Conservation (phyloP, 441 rosid species). For the Pelargonium hybrid region DNA sequence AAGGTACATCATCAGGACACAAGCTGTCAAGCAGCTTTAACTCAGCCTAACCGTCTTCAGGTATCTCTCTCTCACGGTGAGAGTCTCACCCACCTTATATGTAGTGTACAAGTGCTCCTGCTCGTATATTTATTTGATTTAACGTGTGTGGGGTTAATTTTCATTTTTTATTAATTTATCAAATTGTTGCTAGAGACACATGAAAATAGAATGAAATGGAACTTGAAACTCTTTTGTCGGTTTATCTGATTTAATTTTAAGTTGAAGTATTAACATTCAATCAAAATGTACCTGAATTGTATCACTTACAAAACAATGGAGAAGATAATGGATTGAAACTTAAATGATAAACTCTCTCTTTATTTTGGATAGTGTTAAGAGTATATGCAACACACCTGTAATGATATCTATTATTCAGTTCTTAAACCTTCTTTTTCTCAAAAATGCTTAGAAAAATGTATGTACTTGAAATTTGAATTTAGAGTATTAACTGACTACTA, state of each 20-base stretch:
- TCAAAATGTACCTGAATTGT: too few relatives aligned
- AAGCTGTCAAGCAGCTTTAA: slow-evolving; percentile 71
- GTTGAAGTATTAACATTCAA: too few relatives aligned
- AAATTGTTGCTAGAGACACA: too few relatives aligned
- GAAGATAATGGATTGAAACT: background rate
- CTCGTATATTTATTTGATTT: too few relatives aligned
- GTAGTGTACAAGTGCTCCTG: too few relatives aligned
- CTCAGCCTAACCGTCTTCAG: slow-evolving; percentile 58
- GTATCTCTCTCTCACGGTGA: slow-evolving; percentile 28
- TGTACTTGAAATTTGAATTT: too few relatives aligned
- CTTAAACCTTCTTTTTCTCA: background rate
- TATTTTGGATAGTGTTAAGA: background rate
- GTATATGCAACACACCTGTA: background rate
- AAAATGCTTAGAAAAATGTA: too few relatives aligned
- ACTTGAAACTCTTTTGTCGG: background rate
- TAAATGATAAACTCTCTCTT: background rate
- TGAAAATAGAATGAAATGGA: background rate
- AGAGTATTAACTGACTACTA: too few relatives aligned
- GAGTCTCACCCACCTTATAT: background rate
- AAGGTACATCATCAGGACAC: slow-evolving; percentile 70
- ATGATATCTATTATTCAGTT: background rate
- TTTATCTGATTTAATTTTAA: background rate
- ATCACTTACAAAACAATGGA: background rate
- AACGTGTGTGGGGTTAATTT: too few relatives aligned
- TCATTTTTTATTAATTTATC: too few relatives aligned